Percentiles rank a stretch among this genome's conserved stretches.
These are phyloP conservation scores for Mycena chlorophos DNA, from an alignment of 768 basidiomycete species.

Conservation along the genomic window DNA sequence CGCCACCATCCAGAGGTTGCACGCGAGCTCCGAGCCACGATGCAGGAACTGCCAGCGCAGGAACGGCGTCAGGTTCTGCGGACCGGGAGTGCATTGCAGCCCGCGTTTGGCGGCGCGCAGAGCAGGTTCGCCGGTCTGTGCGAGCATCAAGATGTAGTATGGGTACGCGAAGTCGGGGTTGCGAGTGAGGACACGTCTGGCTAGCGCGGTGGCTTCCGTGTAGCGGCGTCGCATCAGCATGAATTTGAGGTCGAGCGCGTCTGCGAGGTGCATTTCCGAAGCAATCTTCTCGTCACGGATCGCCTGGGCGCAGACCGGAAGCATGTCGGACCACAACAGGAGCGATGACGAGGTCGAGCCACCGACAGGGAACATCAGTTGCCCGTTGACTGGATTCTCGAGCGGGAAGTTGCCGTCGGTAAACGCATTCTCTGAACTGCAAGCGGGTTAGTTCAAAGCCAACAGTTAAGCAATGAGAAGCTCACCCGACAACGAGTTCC, in stretches of 20 bases:
- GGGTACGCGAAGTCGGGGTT: constrained; percentile 46
- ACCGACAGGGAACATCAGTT: constrained; percentile 30
- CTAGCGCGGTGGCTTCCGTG: constrained; percentile 35
- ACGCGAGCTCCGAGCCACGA: constrained; percentile 41
- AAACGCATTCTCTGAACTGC: constrained; percentile 30
- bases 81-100: constrained; percentile 32
- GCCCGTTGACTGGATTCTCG: not conserved
- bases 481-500: not conserved
- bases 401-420: constrained; percentile 39
- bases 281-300: constrained; percentile 33
- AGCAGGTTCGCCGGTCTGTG: constrained; percentile 30
- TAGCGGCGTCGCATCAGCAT: constrained; percentile 35
- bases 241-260: constrained; percentile 49
- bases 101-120: constrained; percentile 47
- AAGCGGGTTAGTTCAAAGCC: constrained; percentile 37
- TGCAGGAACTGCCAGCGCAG: constrained; percentile 37
- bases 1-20: constrained; percentile 28
- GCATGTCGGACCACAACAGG: constrained; percentile 30
- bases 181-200: constrained; percentile 36
- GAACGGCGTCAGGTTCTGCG: constrained; percentile 35
- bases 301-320: constrained; percentile 44
- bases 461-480: constrained; percentile 22
- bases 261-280: constrained; percentile 39
- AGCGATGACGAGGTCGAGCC: constrained; percentile 41
- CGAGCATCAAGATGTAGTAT: constrained; percentile 39